Percentiles rank a stretch among this genome's conserved stretches.
Evolutionary conservation across 192 early-diverging fungal species (phyloP).

Genomic region (Umbelopsis isabellina): DNA sequence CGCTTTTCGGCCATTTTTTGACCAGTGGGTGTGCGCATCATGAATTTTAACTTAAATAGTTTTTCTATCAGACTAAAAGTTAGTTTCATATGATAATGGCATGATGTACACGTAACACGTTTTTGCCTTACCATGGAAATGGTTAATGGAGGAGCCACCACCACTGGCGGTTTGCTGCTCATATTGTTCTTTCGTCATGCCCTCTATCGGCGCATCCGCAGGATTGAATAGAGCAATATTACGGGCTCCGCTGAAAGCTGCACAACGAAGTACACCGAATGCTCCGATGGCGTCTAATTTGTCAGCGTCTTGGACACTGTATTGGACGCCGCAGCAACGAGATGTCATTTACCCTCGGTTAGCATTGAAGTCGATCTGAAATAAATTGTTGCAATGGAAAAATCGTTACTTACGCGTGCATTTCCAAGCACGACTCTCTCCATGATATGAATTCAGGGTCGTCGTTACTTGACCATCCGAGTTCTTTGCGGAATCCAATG

Average conservation of each 20-base stretch:
- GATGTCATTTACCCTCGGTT: not conserved
- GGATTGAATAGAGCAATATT: conserved; percentile 62
- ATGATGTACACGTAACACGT: no score
- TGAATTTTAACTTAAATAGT: conserved; percentile 59
- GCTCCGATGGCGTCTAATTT: conserved; percentile 75
- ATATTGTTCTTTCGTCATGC: conserved; percentile 67
- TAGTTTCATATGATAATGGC: not conserved
- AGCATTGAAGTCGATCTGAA: no score
- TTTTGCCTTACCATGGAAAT: conserved; percentile 61
- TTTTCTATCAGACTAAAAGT: conserved; percentile 56
- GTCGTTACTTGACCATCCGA: conserved; percentile 53
- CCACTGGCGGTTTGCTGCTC: conserved; percentile 49
- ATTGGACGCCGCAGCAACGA: not conserved
- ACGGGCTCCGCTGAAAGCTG: conserved; percentile 69
- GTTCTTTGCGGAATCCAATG: conserved; percentile 69
- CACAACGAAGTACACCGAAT: conserved; percentile 74
- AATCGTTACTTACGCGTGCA: conserved; percentile 52
- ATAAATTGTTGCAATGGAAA: not conserved
- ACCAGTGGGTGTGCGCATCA: conserved; percentile 67
- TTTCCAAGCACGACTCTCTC: conserved; percentile 57
- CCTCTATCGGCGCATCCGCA: conserved; percentile 45
- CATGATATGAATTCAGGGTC: conserved; percentile 46
- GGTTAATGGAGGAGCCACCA: conserved; percentile 60
- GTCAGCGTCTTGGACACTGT: conserved; percentile 74
- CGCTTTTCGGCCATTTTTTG: conserved; percentile 59